Percentiles rank a stretch among this genome's conserved stretches.
Conservation (phyloP, 768 basidiomycete species). For the Nidularia pulvinata region DNA sequence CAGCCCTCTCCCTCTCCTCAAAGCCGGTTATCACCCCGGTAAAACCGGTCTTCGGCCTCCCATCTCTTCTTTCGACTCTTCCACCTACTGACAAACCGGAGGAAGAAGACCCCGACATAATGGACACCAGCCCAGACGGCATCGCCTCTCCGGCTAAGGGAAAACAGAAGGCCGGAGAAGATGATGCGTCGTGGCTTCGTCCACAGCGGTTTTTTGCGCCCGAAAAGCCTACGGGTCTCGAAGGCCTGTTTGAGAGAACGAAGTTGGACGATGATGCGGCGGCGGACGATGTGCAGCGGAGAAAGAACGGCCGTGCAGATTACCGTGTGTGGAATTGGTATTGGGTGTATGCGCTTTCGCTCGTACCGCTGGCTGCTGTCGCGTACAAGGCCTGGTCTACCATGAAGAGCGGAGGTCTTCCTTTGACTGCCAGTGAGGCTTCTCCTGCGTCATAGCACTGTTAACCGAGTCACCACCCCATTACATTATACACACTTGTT, state of each 20-base stretch:
- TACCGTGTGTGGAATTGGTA: conserved; percentile 29
- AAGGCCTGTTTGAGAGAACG: conserved; percentile 65
- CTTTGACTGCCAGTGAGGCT: too few relatives aligned
- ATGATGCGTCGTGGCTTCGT: conserved; percentile 54
- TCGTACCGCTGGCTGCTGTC: conserved; percentile 22
- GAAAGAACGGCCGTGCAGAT: too few relatives aligned
- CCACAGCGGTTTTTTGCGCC: conserved; percentile 80
- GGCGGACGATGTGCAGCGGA: conserved; percentile 14
- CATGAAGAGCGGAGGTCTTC: too few relatives aligned
- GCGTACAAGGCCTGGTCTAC: conserved; percentile 20
- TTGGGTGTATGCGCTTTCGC: conserved; percentile 26
- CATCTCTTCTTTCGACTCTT: conserved; percentile 50
- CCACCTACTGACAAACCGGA: conserved; percentile 27
- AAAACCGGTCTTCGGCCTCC: conserved; percentile 68
- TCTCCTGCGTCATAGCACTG: too few relatives aligned
- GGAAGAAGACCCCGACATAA: conserved; percentile 38
- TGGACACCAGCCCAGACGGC: conserved; percentile 45
- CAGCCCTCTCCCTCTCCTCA: conserved; percentile 63
- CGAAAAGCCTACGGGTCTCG: conserved; percentile 76
- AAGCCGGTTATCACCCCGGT: conserved; percentile 50
- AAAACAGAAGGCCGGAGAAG: conserved; percentile 15
- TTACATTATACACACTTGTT: too few relatives aligned
- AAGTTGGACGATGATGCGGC: conserved; percentile 47
- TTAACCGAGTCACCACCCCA: too few relatives aligned
- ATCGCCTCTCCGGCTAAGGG: conserved; percentile 24